Conservation (phyloP, 1,139 yeast genomes). For the Candida pseudoviswanathii region DNA sequence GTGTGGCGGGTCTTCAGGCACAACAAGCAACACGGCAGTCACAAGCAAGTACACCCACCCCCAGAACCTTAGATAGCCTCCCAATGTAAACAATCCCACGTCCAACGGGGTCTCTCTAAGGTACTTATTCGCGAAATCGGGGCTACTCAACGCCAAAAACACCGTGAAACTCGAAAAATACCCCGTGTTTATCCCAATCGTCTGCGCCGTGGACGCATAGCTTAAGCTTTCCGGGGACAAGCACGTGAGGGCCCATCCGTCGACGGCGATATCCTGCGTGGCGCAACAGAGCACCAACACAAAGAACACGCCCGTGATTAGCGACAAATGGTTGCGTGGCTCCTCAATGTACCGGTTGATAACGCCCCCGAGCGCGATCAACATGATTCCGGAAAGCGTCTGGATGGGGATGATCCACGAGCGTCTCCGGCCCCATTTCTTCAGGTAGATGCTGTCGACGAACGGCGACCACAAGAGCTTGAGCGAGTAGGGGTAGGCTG, state of each 20-base stretch:
- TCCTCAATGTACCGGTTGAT: conserved; percentile 59
- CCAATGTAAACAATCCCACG: conserved; percentile 68
- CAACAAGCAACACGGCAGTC: conserved; percentile 55
- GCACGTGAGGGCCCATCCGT: conserved; percentile 97
- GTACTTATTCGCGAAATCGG: conserved; percentile 89
- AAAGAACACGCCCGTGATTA: conserved; percentile 68
- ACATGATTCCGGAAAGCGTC: conserved; percentile 66
- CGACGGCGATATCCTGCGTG: conserved; percentile 98
- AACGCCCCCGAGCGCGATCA: conserved; percentile 62
- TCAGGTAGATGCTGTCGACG: conserved; percentile 81
- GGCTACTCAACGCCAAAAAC: conserved; percentile 85
- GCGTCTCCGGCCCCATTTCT: conserved; percentile 74
- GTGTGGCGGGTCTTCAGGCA: conserved; percentile 69
- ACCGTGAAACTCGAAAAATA: conserved; percentile 91
- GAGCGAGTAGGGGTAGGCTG: conserved; percentile 92
- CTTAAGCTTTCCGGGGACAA: conserved; percentile 76
- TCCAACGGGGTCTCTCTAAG: conserved; percentile 62
- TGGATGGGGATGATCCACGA: conserved; percentile 97
- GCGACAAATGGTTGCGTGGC: conserved; percentile 56
- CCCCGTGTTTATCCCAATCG: conserved; percentile 91
- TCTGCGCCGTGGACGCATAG: conserved; percentile 97
- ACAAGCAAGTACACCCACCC: conserved; percentile 72
- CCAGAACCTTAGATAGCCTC: conserved; percentile 76
- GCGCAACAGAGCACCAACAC: conserved; percentile 85
- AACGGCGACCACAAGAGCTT: conserved; percentile 95